Conservation (phyloP, 805 yeast species). For the Sugiyamaella qingdaonensis region DNA sequence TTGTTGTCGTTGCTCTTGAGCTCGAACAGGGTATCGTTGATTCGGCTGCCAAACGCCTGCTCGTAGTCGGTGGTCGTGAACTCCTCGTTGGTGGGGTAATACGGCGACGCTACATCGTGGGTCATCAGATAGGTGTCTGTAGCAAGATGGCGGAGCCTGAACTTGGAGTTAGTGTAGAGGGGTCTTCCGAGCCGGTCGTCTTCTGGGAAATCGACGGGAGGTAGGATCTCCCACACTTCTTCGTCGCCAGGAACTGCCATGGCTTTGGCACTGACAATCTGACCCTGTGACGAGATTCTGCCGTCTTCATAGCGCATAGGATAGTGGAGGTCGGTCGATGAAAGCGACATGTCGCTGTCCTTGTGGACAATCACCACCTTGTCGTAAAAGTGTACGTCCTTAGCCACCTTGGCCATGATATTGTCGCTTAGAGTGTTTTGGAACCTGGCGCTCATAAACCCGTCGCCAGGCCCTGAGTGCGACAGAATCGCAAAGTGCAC, state of each 20-base stretch:
- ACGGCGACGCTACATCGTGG: slow-evolving; percentile 96
- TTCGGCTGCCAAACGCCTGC: background rate
- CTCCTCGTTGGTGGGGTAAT: slow-evolving; percentile 89
- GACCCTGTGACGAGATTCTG: slow-evolving; percentile 88
- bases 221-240: slow-evolving; percentile 84
- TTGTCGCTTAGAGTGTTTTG: slow-evolving; percentile 90
- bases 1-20: slow-evolving; percentile 56
- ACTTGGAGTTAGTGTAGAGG: slow-evolving; percentile 64
- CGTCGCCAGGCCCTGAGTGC: slow-evolving; percentile 94
- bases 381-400: slow-evolving; percentile 71
- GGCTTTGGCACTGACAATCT: slow-evolving; percentile 73
- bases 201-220: slow-evolving; percentile 46
- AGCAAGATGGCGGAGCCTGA: slow-evolving; percentile 75
- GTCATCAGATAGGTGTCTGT: slow-evolving; percentile 79
- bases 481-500: slow-evolving; percentile 78
- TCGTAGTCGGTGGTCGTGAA: slow-evolving; percentile 61
- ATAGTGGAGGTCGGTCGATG: slow-evolving; percentile 71
- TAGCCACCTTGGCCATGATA: slow-evolving; percentile 64
- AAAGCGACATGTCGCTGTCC: slow-evolving; percentile 72
- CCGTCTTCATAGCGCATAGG: slow-evolving; percentile 96
- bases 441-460: slow-evolving; percentile 90
- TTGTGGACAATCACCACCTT: slow-evolving; percentile 72
- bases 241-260: slow-evolving; percentile 48
- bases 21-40: slow-evolving; percentile 65
- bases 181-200: slow-evolving; percentile 39